Evolutionary conservation across 2,329 filamentous ascomycete species (phyloP).

Genomic region (Aspergillus thermomutatus): DNA sequence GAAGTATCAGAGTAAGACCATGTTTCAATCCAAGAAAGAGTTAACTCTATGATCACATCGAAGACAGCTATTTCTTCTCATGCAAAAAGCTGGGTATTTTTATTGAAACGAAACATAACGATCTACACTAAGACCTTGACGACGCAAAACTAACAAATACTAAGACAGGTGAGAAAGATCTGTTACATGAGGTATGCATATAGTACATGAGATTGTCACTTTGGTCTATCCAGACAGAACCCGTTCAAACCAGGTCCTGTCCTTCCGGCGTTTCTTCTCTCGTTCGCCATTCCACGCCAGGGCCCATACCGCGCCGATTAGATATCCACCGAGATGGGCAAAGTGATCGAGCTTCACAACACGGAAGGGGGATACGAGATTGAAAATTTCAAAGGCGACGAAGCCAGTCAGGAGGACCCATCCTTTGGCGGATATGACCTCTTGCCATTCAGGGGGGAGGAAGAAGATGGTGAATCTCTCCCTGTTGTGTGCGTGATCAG

Average conservation of each 20-base stretch:
- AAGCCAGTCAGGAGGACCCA: constrained; percentile 36
- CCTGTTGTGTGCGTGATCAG: constrained; percentile 19
- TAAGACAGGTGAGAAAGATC: not conserved
- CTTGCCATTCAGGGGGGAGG: constrained; percentile 37
- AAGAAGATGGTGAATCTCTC: constrained; percentile 42
- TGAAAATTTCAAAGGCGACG: constrained; percentile 36
- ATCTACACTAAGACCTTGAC: not conserved
- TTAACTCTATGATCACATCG: not conserved
- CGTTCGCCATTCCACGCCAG: constrained; percentile 8
- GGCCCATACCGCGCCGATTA: constrained; percentile 29
- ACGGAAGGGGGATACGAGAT: constrained; percentile 27
- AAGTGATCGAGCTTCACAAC: constrained; percentile 38
- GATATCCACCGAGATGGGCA: constrained; percentile 43
- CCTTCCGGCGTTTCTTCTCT: constrained; percentile 12
- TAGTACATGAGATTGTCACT: not conserved
- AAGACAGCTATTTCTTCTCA: not conserved
- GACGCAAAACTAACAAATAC: not conserved
- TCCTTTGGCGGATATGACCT: constrained; percentile 42
- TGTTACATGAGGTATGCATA: not conserved
- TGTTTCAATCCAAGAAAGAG: not conserved
- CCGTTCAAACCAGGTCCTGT: constrained; percentile 15
- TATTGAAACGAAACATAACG: not conserved
- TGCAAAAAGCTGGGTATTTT: not conserved
- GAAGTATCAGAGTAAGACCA: not conserved
- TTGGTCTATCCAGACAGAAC: not conserved